Base-by-base conservation (phyloP, 2,329 filamentous ascomycete species). In the Paraconiothyrium brasiliense region DNA sequence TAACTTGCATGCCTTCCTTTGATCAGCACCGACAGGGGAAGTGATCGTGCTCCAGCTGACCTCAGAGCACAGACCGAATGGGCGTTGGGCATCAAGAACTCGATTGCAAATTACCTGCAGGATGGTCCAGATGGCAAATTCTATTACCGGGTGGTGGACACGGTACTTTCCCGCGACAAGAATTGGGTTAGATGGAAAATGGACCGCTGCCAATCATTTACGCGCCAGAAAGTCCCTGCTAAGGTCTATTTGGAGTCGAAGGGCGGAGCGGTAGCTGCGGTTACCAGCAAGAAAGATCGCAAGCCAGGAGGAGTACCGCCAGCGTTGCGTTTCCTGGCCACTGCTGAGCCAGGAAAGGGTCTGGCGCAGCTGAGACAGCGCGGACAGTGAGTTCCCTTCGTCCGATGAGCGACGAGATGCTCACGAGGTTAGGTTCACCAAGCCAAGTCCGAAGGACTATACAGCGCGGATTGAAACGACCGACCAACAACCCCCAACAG, bases 161-260 rank as follows among this genome's bases (percentile, higher is more conserved):
- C 94, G 13, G 94, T 99, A 35, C 87, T 99, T 34, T 92, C 93
- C 27, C 87, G 95, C 65, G 95, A 99, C 79, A 98, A 97, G 83
- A 97, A 98, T 76, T 99, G 96, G 96, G 93, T 96, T 48, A 90
- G 93, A 65, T 99, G 95, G 95, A 99, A 99, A 81, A 90, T 94
- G 62, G 93, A 97, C 76, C 92, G 90, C 68, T 99, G 95, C 76
- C 92, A 93, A 27, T 87, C 90, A 6, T 98, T 99, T 72, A 89
- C 94, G 73, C 87, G 88, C 62, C 87, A 91, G 24, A 83, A 92
- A 11, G 85, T 98, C 34, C 85, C 89, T 2, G 85, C 90, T 0
- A 80, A 87, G 32, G 86, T 90, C 50, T 94, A 93, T 75, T 79
- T 89, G 43, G 85, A 89, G 57, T 90, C 93, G 27, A 91, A 90